Conservation (phyloP, 148 eudicot species). For the Selenicereus undatus region DNA sequence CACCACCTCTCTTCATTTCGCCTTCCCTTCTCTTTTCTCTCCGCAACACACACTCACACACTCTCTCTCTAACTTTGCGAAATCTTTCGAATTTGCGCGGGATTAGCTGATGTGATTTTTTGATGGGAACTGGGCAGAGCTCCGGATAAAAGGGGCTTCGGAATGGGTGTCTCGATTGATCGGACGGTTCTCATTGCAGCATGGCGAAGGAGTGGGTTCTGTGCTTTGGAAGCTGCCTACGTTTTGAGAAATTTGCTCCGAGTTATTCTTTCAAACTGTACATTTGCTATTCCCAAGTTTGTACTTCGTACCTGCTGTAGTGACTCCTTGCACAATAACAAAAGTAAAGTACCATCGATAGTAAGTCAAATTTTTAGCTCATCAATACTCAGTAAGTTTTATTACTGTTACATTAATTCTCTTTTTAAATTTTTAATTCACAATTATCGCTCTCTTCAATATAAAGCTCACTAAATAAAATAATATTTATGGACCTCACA, state of each 20-base stretch:
- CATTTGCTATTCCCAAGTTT: too few species aligned
- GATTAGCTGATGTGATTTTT: constrained; percentile 2
- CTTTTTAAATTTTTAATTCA: too few species aligned
- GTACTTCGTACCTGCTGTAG: too few species aligned
- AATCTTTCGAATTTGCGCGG: constrained; percentile 5
- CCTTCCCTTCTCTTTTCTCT: background rate
- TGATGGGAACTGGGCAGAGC: background rate
- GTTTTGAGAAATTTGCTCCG: background rate
- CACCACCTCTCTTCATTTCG: constrained; percentile 31
- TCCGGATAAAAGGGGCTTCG: background rate
- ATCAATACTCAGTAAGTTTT: too few species aligned
- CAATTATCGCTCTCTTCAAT: too few species aligned
- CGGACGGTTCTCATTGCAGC: background rate
- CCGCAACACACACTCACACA: background rate
- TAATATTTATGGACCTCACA: too few species aligned
- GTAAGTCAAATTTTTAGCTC: too few species aligned
- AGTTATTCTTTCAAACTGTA: background rate
- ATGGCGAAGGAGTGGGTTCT: background rate
- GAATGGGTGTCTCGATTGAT: background rate
- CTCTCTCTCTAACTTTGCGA: background rate
- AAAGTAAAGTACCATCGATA: too few species aligned
- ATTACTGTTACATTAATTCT: too few species aligned
- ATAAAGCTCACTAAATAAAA: too few species aligned
- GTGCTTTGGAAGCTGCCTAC: background rate
- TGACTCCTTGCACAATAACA: too few species aligned